Evolutionary conservation across 2,329 filamentous ascomycete species (phyloP).

Genomic region (Elsinoe perseae): DNA sequence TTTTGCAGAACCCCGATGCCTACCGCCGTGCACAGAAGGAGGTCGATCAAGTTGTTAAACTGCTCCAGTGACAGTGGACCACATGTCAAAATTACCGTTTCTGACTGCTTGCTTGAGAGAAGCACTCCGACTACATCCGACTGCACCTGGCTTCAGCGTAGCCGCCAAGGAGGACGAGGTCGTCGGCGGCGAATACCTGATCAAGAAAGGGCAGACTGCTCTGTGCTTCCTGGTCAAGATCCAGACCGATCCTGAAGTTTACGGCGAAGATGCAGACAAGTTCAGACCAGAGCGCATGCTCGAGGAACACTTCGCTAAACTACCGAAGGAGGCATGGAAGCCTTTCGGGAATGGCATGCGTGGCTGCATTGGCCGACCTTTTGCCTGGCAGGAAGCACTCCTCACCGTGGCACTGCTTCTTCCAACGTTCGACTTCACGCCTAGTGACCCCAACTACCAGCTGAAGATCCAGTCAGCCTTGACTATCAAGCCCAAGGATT

Average conservation of each 20-base stretch:
- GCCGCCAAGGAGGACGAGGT: conserved; percentile 46
- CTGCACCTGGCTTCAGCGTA: conserved; percentile 52
- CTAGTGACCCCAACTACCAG: conserved; percentile 54
- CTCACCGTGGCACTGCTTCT: conserved; percentile 56
- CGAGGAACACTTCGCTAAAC: conserved; percentile 55
- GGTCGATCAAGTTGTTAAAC: conserved; percentile 56
- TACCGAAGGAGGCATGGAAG: conserved; percentile 31
- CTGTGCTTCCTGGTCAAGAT: conserved; percentile 44
- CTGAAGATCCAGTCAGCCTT: conserved; percentile 50
- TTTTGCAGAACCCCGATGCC: conserved; percentile 55
- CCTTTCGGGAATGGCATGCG: conserved; percentile 67
- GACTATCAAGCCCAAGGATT: conserved; percentile 56
- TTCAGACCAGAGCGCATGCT: conserved; percentile 68
- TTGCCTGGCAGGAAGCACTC: conserved; percentile 66
- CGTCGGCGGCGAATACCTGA: conserved; percentile 53
- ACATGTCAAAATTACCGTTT: conserved; percentile 58
- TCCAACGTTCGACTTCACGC: conserved; percentile 62
- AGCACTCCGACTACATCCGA: conserved; percentile 52
- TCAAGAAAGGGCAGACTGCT: conserved; percentile 48
- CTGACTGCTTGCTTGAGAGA: conserved; percentile 60
- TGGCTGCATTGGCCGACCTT: conserved; percentile 63
- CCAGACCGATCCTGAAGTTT: conserved; percentile 58
- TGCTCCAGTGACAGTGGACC: conserved; percentile 50
- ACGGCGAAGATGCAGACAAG: conserved; percentile 55
- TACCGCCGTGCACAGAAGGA: conserved; percentile 58